A percentile compares a stretch with the other conserved stretches of the same genome.
phyloP scores from a whole-genome alignment of 2,329 filamentous ascomycete species.

The Septoria linicola region DNA sequence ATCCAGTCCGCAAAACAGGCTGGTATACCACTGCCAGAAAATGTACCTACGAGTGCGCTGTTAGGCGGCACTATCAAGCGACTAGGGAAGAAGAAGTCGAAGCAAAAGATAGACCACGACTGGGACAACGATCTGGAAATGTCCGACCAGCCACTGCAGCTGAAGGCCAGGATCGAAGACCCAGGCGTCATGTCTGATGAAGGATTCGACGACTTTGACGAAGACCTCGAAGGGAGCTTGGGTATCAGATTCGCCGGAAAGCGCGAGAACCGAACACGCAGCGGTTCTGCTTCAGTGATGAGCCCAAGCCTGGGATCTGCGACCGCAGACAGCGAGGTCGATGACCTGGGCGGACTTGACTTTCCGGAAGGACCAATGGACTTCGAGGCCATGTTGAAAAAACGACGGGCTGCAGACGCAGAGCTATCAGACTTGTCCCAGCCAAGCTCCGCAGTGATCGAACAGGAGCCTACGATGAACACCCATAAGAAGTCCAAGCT shows the following conservation, averaged over 20 bases:
- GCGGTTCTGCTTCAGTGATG: conserved; percentile 82
- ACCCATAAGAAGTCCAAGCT: conserved; percentile 39
- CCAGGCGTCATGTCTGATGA: conserved; percentile 36
- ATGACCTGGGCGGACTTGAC: conserved; percentile 84
- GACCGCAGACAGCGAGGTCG: conserved; percentile 92
- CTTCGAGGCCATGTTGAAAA: conserved; percentile 74
- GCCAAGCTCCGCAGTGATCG: conserved; percentile 30
- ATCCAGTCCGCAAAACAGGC: conserved; percentile 84
- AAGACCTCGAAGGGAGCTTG: conserved; percentile 87
- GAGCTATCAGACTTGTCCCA: conserved; percentile 38
- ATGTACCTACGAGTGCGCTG: conserved; percentile 83
- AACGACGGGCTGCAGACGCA: conserved; percentile 58
- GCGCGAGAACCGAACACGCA: conserved; percentile 67
- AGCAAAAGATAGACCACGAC: conserved; percentile 49
- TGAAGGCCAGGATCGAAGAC: conserved; percentile 40
- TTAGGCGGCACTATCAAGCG: conserved; percentile 91
- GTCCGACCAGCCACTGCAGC: conserved; percentile 42
- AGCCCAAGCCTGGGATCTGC: conserved; percentile 92
- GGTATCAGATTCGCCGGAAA: conserved; percentile 89
- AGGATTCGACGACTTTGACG: conserved; percentile 70
- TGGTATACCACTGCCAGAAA: conserved; percentile 85
- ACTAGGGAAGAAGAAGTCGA: conserved; percentile 60
- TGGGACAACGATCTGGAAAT: conserved; percentile 54
- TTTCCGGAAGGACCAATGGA: conserved; percentile 81
- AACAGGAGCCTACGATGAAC: conserved; percentile 40